phyloP scores from a whole-genome alignment of 1,139 yeast species.

The Zygoascus sp. region DNA sequence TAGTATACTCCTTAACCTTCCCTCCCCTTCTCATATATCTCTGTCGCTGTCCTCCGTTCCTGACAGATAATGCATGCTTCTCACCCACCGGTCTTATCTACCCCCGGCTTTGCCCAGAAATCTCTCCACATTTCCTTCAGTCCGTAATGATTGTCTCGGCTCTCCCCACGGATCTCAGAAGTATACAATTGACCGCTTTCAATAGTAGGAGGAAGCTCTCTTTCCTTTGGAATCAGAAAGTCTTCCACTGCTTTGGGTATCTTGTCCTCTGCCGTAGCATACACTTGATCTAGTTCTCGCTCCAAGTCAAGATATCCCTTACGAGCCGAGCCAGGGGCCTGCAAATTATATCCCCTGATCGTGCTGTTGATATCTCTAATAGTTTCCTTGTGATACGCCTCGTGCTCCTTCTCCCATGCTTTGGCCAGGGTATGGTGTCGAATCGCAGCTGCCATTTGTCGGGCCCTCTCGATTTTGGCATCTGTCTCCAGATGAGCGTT shows the following conservation, averaged over 20 bases:
- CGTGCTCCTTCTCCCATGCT: conserved; percentile 42
- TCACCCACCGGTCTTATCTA: too few species aligned
- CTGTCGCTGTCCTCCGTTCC: neutral
- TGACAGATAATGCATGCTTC: neutral
- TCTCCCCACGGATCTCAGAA: conserved; percentile 24
- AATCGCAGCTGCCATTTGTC: neutral
- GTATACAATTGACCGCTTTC: conserved; percentile 19
- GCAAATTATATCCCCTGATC: conserved; percentile 70
- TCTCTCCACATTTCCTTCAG: conserved; percentile 26
- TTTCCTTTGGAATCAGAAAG: conserved; percentile 14
- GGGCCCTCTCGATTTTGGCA: conserved; percentile 1
- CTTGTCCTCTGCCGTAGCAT: conserved; percentile 12
- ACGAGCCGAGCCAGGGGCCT: conserved; percentile 74
- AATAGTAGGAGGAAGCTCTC: conserved; percentile 18
- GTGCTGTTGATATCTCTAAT: conserved; percentile 51
- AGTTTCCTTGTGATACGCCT: conserved; percentile 42
- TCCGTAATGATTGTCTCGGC: conserved; percentile 31
- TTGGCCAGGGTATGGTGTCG: neutral
- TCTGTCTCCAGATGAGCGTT: conserved; percentile 17
- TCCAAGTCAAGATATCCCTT: conserved; percentile 55
- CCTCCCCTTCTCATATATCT: neutral
- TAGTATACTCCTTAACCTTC: too few species aligned
- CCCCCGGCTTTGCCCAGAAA: neutral
- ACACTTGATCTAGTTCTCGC: conserved; percentile 43
- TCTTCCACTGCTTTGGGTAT: conserved; percentile 18